These are phyloP conservation scores for Fusarium humuli DNA, from an alignment of 2,329 filamentous ascomycete genomes.

Conservation along the genomic window DNA sequence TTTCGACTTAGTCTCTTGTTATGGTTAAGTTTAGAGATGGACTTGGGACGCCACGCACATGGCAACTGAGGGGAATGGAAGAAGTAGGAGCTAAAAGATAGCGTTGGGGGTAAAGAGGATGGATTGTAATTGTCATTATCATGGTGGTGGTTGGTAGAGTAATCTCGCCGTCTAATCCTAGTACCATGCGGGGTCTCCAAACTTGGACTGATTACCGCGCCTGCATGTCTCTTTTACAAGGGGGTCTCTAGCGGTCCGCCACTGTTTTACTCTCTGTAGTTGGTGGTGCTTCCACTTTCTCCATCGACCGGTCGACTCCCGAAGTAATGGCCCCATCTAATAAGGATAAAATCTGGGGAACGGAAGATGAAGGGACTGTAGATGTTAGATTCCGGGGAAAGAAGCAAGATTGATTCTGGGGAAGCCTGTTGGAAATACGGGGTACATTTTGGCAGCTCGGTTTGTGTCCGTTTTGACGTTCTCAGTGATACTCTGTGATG, in stretches of 20 bases:
- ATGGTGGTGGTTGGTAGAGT: conserved; percentile 16
- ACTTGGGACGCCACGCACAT: conserved; percentile 45
- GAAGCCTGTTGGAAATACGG: conserved; percentile 32
- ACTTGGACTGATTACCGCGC: conserved; percentile 39
- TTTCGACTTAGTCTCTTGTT: conserved; percentile 40
- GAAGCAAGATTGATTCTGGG: conserved; percentile 33
- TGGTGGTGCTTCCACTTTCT: conserved; percentile 28
- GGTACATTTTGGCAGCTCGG: conserved; percentile 11
- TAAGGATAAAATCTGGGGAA: conserved; percentile 20
- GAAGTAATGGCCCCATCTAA: conserved; percentile 20
- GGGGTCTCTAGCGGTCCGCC: conserved; percentile 16
- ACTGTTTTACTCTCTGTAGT: conserved; percentile 1
- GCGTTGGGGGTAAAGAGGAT: conserved; percentile 2
- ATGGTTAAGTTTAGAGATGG: conserved; percentile 6
- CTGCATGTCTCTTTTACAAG: conserved; percentile 3
- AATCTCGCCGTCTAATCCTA: conserved; percentile 14
- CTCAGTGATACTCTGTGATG: not conserved
- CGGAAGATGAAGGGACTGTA: conserved; percentile 20
- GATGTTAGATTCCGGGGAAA: conserved; percentile 34
- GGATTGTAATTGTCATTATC: conserved; percentile 6
- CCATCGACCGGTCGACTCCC: conserved; percentile 32
- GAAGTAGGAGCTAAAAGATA: conserved; percentile 6
- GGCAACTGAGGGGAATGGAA: conserved; percentile 28
- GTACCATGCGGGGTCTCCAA: conserved; percentile 32
- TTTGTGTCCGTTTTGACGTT: not conserved